Conservation (phyloP, 306 rosid genomes). For the Abrus precatorius region DNA sequence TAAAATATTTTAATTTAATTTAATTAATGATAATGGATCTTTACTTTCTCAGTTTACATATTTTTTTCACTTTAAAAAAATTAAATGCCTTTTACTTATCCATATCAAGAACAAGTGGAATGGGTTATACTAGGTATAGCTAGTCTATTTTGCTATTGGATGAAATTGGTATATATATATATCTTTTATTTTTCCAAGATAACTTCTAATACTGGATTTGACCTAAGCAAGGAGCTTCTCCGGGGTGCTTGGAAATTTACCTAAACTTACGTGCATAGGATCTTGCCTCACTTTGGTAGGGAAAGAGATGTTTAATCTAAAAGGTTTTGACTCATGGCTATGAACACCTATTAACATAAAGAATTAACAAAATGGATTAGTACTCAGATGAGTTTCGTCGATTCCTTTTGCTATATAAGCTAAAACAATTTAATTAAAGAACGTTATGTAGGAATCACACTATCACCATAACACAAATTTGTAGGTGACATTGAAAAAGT, state of each 20-base stretch:
- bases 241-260: slow-evolving; percentile 38
- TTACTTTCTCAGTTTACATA: too few relatives aligned
- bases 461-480: slow-evolving; percentile 41
- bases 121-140: slow-evolving; percentile 12
- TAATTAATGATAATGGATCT: too few relatives aligned
- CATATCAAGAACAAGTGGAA: neutral
- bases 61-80: too few relatives aligned
- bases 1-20: too few relatives aligned
- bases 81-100: too few relatives aligned
- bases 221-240: slow-evolving; percentile 43
- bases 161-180: slow-evolving; percentile 34
- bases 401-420: slow-evolving; percentile 44
- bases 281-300: slow-evolving; percentile 19
- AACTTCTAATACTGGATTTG: slow-evolving; percentile 42
- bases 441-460: slow-evolving; percentile 19
- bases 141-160: slow-evolving; percentile 1
- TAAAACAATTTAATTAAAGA: slow-evolving; percentile 27
- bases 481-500: slow-evolving; percentile 50
- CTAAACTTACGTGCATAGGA: slow-evolving; percentile 39
- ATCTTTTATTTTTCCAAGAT: slow-evolving; percentile 3
- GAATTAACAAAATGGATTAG: slow-evolving; percentile 8
- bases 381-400: neutral
- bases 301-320: neutral
- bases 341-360: neutral
- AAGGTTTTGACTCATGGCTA: neutral